Evolutionary conservation across 2,329 filamentous ascomycete genomes (phyloP).

Genomic region (Pestalotiopsis sp.): DNA sequence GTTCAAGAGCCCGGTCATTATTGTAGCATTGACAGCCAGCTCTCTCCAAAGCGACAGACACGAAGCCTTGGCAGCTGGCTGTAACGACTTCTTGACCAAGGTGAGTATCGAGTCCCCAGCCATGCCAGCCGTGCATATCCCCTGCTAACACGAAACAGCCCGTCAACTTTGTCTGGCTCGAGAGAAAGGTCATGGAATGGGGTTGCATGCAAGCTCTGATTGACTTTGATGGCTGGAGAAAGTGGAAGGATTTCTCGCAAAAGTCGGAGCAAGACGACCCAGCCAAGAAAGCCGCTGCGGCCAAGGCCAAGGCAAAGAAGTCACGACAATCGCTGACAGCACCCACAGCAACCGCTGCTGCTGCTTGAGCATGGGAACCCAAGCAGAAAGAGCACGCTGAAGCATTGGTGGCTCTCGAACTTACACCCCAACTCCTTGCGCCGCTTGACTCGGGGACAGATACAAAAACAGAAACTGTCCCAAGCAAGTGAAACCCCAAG

Average conservation of each 20-base stretch:
- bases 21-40: constrained; percentile 93
- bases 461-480: not conserved
- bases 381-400: not conserved
- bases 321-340: constrained; percentile 41
- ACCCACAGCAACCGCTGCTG: constrained; percentile 15
- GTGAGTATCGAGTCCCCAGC: constrained; percentile 49
- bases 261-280: constrained; percentile 46
- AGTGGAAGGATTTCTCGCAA: constrained; percentile 84
- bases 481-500: not conserved
- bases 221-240: constrained; percentile 96
- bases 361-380: not conserved
- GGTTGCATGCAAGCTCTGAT: constrained; percentile 99
- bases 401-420: not conserved
- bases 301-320: constrained; percentile 45
- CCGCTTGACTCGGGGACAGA: not conserved
- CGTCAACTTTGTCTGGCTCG: constrained; percentile 96
- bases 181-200: constrained; percentile 98
- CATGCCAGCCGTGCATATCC: not conserved
- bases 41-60: constrained; percentile 94
- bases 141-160: constrained; percentile 58
- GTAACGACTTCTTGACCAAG: constrained; percentile 98
- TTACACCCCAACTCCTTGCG: not conserved
- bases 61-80: constrained; percentile 91
- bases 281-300: constrained; percentile 40
- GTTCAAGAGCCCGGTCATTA: constrained; percentile 97